phyloP scores from a whole-genome alignment of 345 rosid species.

The Fremontodendron californicum region DNA sequence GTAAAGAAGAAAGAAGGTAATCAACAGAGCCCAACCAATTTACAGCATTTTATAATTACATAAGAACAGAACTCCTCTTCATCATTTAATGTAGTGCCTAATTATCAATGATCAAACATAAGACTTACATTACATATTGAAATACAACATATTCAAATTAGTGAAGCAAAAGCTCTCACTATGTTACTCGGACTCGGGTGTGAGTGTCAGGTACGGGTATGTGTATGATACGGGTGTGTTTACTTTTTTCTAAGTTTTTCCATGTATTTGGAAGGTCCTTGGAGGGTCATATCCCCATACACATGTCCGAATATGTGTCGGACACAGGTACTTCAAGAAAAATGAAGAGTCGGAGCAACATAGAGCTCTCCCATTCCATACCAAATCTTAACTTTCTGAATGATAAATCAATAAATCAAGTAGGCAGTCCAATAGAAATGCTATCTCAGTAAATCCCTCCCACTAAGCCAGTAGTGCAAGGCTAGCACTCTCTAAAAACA shows the following conservation, averaged over 20 bases:
- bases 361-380: background rate
- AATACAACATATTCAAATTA: no score
- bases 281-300: no score
- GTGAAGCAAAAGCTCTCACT: constrained; percentile 50
- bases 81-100: background rate
- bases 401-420: constrained; percentile 3
- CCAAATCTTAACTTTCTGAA: background rate
- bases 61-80: background rate
- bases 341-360: no score
- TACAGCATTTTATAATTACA: background rate
- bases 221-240: no score
- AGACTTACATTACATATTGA: no score
- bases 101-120: background rate
- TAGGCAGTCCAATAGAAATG: background rate
- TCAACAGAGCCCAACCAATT: background rate
- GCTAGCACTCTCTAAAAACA: no score
- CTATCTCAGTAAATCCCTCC: background rate
- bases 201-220: no score
- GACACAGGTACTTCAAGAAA: no score
- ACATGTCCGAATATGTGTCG: no score
- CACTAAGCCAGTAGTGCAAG: background rate
- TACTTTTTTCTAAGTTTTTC: no score
- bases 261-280: no score
- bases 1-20: constrained; percentile 15
- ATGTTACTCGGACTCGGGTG: no score